Evolutionary conservation across 306 rosid genomes (phyloP).

Genomic region (Rosa rugosa): DNA sequence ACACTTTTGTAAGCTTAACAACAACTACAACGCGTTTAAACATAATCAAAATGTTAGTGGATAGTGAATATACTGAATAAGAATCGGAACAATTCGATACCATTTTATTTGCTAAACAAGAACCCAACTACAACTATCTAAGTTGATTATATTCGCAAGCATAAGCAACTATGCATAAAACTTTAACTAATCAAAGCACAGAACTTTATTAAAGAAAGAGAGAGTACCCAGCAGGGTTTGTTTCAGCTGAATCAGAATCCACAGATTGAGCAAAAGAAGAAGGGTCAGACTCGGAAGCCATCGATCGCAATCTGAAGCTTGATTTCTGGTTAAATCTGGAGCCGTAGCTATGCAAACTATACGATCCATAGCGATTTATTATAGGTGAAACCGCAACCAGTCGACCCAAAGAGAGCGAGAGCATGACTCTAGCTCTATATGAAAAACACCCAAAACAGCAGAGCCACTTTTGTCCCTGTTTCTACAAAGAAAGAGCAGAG

Average conservation of each 20-base stretch:
- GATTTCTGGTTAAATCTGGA: slow-evolving; percentile 26
- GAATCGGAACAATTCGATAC: too few relatives aligned
- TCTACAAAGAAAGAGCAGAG: neutral
- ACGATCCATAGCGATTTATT: slow-evolving; percentile 26
- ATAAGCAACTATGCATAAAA: neutral
- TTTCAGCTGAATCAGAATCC: slow-evolving; percentile 60
- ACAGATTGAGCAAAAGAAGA: slow-evolving; percentile 56
- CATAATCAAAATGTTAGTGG: too few relatives aligned
- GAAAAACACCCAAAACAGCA: neutral
- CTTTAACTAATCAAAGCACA: neutral
- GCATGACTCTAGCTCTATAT: slow-evolving; percentile 29
- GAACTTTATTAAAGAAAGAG: neutral
- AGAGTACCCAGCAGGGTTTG: slow-evolving; percentile 54
- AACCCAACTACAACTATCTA: too few relatives aligned
- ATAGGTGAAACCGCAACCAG: slow-evolving; percentile 39
- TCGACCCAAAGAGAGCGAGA: slow-evolving; percentile 44
- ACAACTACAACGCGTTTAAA: too few relatives aligned
- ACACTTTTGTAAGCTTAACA: too few relatives aligned
- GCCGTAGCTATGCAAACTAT: slow-evolving; percentile 22
- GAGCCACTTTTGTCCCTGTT: neutral
- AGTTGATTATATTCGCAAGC: too few relatives aligned
- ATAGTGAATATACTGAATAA: too few relatives aligned
- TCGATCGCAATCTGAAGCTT: slow-evolving; percentile 36
- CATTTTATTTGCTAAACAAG: too few relatives aligned
- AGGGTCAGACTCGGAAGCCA: slow-evolving; percentile 57